Conservation (phyloP, 345 rosid genomes). For the Excoecaria agallocha region DNA sequence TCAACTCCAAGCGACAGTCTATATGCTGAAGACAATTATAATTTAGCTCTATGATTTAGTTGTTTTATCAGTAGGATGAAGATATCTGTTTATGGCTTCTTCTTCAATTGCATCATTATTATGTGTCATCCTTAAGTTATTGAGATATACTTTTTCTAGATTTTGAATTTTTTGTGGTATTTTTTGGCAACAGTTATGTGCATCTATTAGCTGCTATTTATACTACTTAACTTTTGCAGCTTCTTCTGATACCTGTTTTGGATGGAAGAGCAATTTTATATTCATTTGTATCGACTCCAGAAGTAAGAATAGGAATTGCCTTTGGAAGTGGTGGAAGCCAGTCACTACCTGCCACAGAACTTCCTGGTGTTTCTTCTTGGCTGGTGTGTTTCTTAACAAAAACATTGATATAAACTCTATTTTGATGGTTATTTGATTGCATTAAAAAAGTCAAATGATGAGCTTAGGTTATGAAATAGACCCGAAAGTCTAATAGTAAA, state of each 20-base stretch:
- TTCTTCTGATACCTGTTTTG: conserved; percentile 72
- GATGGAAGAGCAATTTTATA: conserved; percentile 82
- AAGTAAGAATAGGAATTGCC: conserved; percentile 85
- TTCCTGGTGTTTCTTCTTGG: conserved; percentile 97
- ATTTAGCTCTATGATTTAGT: neutral
- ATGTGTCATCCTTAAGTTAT: neutral
- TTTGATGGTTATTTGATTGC: conserved; percentile 4
- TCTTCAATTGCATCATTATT: neutral
- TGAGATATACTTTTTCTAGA: conserved; percentile 7
- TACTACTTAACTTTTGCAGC: conserved; percentile 49
- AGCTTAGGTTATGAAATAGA: neutral
- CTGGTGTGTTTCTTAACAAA: conserved; percentile 53
- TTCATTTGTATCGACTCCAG: conserved; percentile 79
- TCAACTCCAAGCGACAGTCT: neutral
- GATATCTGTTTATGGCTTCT: neutral
- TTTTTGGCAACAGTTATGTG: neutral
- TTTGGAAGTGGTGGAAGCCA: conserved; percentile 99
- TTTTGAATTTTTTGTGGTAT: conserved; percentile 3
- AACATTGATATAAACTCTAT: neutral
- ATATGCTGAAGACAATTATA: neutral
- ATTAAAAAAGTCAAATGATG: neutral
- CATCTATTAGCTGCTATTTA: conserved; percentile 12
- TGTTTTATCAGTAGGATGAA: neutral
- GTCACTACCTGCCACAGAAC: conserved; percentile 85
- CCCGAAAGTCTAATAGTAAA: neutral